Evolutionary conservation across 495 filamentous ascomycete species (phyloP).

Genomic region (Thozetella sp.): DNA sequence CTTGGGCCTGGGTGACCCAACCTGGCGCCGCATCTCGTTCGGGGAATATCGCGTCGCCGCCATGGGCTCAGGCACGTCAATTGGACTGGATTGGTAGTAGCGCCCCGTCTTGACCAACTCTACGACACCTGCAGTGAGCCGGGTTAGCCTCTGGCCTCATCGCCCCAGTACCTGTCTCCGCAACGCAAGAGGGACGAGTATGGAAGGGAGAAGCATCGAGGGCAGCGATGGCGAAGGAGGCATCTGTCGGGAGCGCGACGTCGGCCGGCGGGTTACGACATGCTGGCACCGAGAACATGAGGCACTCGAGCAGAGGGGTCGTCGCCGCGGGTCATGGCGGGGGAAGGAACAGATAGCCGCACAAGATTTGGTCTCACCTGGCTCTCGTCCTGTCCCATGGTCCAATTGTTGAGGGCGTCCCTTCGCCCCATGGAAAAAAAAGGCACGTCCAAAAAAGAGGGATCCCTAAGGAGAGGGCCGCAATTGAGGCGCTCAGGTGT

Average conservation of each 20-base stretch:
- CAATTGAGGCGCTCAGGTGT: not conserved
- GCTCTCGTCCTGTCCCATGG: conserved; percentile 2
- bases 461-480: not conserved
- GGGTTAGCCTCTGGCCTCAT: not conserved
- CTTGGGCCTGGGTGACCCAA: conserved; percentile 53
- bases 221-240: not conserved
- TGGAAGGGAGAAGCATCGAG: conserved; percentile 8
- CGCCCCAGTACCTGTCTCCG: not conserved
- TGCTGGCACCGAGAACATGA: too few species aligned
- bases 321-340: not conserved
- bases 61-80: conserved; percentile 27
- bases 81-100: conserved; percentile 11
- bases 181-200: not conserved
- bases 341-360: not conserved
- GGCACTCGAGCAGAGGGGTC: not conserved
- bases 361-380: not conserved
- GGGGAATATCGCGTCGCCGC: conserved; percentile 41
- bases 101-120: conserved; percentile 18
- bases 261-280: too few species aligned
- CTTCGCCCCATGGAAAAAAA: conserved; percentile 2
- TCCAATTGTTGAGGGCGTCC: not conserved
- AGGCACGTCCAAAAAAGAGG: not conserved
- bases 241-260: not conserved
- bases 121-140: conserved; percentile 26
- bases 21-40: conserved; percentile 47